Base-by-base conservation (phyloP, 495 filamentous ascomycete species). In the Cercophora sp. region DNA sequence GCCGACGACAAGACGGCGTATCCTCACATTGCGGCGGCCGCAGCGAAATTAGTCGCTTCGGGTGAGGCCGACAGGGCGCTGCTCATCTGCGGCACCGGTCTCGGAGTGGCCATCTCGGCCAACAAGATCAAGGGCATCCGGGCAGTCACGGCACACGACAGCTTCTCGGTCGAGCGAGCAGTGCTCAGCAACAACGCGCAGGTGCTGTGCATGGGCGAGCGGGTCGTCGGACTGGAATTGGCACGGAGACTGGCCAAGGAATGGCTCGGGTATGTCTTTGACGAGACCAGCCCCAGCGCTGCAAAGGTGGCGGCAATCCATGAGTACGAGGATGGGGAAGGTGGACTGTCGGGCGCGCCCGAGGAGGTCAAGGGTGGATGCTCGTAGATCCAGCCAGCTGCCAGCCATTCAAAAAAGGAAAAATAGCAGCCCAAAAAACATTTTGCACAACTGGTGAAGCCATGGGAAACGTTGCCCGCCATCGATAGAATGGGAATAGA, bases 91-190 rank as follows among this genome's bases (percentile, higher is more conserved):
- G 88, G 89, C 9, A 94, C 89, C 4, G 89, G 89, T 2, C 78
- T 94, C 23, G 89, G 89, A 4, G 89, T 94, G 8, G 88, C 89
- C 54, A 94, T 94, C 66, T 70, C 79, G 19, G 89, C 89, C 63
- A 94, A 94, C 75, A 92, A 92, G 68, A 86, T 92, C 49, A 86
- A 83, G 48, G 88, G 88, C 15, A 83, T 94, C 56, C 77, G 89
- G 35, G 89, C 89, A 16, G 89, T 94, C 27, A 94, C 88, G 26
- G 89, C 89, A 6, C 88, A 94, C 70, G 89, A 94, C 69, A 82
- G 82, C 47, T 93, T 89, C 73, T 84, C 79, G 40, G 88, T 94
- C 35, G 88, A 94, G 77, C 74, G 88, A 40, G 84, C 85, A 11
- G 81, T 92, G 13, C 70, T 91, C 60, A 89, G 85, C 73, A 92